Evolutionary conservation across 2,329 filamentous ascomycete species (phyloP).

Genomic region (Penicillium glabrum): DNA sequence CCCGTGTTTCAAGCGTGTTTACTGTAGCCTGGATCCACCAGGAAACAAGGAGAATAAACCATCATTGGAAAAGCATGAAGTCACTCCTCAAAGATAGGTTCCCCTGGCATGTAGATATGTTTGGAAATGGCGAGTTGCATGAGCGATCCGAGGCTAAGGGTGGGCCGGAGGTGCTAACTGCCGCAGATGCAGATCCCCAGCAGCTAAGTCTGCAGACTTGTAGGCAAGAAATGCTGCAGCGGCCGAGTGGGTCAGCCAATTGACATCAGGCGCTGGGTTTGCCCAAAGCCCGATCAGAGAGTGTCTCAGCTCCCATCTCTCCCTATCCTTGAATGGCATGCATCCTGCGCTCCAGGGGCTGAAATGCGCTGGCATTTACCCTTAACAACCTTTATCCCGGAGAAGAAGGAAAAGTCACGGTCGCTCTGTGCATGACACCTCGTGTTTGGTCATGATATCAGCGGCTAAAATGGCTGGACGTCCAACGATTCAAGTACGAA

Average conservation of each 20-base stretch:
- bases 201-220: not conserved
- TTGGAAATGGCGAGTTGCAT: not conserved
- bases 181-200: not conserved
- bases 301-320: not conserved
- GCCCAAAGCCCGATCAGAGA: not conserved
- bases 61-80: not conserved
- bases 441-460: not conserved
- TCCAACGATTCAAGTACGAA: not conserved
- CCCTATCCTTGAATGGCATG: not conserved
- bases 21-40: not conserved
- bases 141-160: conserved; percentile 2
- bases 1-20: conserved; percentile 2
- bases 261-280: not conserved
- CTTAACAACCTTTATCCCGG: not conserved
- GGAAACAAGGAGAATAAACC: not conserved
- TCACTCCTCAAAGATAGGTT: not conserved
- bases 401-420: not conserved
- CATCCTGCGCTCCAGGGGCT: not conserved
- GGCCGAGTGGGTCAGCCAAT: not conserved
- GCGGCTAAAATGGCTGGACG: conserved; percentile 4
- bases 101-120: not conserved
- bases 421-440: not conserved
- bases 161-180: conserved; percentile 4
- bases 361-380: not conserved
- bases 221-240: not conserved